Conservation (phyloP, 2,329 filamentous ascomycete species). For the Setomelanomma holmii region DNA sequence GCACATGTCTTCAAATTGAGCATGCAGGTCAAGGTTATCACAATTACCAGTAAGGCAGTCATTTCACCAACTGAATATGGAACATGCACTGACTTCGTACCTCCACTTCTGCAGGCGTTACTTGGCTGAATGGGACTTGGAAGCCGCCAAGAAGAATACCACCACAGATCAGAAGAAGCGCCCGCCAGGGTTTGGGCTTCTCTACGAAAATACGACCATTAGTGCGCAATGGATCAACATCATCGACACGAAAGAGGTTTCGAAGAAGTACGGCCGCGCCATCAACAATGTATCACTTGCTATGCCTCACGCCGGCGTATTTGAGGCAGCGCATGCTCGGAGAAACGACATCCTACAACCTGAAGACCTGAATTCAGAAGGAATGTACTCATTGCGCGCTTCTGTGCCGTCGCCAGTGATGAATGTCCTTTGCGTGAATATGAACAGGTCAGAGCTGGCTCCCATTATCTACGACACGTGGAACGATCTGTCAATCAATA, state of each 20-base stretch:
- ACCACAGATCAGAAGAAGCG: conserved; percentile 56
- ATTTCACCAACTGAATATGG: too few relatives aligned
- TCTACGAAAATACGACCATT: conserved; percentile 77
- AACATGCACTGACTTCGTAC: too few relatives aligned
- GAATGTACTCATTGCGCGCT: conserved; percentile 71
- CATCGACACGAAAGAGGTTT: conserved; percentile 61
- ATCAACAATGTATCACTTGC: conserved; percentile 80
- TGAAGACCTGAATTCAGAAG: conserved; percentile 64
- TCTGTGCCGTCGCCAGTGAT: conserved; percentile 74
- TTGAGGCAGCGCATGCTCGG: conserved; percentile 66
- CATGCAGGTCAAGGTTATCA: conserved; percentile 74
- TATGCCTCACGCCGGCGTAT: conserved; percentile 76
- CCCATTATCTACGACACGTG: conserved; percentile 71
- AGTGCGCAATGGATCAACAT: conserved; percentile 72
- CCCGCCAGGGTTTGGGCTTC: conserved; percentile 66
- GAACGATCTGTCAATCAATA: conserved; percentile 52
- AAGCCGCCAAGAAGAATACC: conserved; percentile 55
- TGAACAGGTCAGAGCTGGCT: conserved; percentile 64
- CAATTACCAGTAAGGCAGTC: conserved; percentile 72
- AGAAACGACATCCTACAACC: conserved; percentile 75
- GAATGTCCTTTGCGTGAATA: conserved; percentile 76
- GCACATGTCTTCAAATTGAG: conserved; percentile 72
- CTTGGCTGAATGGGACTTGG: conserved; percentile 61
- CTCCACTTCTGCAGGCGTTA: too few relatives aligned
- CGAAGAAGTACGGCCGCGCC: conserved; percentile 60